Conservation (phyloP, 78 protist genomes). For the Dictyostelium purpureum region DNA sequence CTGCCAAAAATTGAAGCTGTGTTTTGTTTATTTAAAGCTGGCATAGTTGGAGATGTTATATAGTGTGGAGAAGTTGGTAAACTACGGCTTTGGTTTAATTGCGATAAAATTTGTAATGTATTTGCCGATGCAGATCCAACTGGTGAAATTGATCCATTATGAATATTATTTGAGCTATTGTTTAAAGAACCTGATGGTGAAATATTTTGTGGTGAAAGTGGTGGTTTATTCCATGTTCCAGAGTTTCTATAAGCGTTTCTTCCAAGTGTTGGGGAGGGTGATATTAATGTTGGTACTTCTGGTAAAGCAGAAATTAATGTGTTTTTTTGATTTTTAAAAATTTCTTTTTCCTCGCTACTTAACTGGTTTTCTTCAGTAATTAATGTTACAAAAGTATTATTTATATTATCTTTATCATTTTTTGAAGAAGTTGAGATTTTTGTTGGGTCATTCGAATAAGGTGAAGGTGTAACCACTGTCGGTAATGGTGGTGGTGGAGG, state of each 20-base stretch:
- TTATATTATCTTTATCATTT: neutral
- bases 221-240: neutral
- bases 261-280: slow-evolving; percentile 29
- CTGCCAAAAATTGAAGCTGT: neutral
- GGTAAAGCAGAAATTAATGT: neutral
- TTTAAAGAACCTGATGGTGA: neutral
- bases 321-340: neutral
- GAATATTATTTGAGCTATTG: neutral
- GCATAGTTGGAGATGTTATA: slow-evolving; percentile 6
- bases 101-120: neutral
- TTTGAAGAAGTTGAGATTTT: neutral
- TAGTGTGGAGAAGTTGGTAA: neutral
- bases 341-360: neutral
- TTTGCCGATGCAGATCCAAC: neutral
- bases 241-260: neutral
- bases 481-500: slow-evolving; percentile 20
- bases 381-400: neutral
- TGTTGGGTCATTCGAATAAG: neutral
- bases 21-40: slow-evolving; percentile 1
- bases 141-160: neutral
- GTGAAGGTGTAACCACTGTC: neutral
- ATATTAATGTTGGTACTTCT: slow-evolving; percentile 3
- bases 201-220: neutral
- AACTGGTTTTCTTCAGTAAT: neutral
- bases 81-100: neutral